These are phyloP conservation scores for Gracilaria vermiculophylla DNA, from an alignment of 23 red algal genomes.

Conservation along the genomic window DNA sequence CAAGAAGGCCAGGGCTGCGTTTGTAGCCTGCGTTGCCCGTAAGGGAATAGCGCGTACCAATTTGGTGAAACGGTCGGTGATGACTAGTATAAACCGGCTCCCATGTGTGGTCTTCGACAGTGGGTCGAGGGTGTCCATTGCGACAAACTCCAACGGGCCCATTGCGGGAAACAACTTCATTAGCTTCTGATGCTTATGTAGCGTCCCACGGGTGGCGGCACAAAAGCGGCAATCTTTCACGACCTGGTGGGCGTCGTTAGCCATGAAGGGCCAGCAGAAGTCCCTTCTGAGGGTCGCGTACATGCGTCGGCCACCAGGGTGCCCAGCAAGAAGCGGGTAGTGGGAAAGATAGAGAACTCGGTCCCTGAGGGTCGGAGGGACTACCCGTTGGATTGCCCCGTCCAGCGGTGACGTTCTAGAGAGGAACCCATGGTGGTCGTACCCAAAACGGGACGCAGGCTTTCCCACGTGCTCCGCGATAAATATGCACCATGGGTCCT, in stretches of 20 bases:
- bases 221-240: constrained; percentile 13
- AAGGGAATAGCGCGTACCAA: constrained; percentile 14
- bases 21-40: not conserved
- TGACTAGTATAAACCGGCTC: constrained; percentile 30
- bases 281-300: constrained; percentile 32
- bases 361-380: constrained; percentile 3
- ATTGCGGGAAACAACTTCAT: not conserved
- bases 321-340: constrained; percentile 28
- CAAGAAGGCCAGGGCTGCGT: constrained; percentile 11
- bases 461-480: not conserved
- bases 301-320: constrained; percentile 46
- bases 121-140: constrained; percentile 45
- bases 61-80: constrained; percentile 32
- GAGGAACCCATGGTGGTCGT: constrained; percentile 34
- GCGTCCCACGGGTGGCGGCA: not conserved
- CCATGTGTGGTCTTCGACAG: constrained; percentile 19
- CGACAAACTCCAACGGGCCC: not conserved
- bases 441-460: not conserved
- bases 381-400: constrained; percentile 25
- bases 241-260: constrained; percentile 20
- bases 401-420: constrained; percentile 5
- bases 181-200: not conserved
- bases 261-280: constrained; percentile 67
- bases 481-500: not conserved
- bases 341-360: constrained; percentile 35